Conservation (phyloP, 2,329 filamentous ascomycete genomes). For the Paecilomyces formosus region DNA sequence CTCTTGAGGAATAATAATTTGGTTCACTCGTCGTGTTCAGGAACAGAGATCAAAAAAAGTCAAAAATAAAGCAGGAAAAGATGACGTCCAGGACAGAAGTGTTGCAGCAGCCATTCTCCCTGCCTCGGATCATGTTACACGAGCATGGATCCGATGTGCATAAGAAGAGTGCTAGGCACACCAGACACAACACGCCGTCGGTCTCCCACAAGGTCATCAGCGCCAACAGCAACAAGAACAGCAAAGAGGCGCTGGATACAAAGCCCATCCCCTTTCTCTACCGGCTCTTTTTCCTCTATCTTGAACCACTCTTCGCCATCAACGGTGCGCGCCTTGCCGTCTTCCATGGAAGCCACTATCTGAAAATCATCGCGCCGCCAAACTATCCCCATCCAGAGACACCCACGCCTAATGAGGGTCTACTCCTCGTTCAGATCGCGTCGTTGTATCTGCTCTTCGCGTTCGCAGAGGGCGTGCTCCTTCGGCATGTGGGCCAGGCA, state of each 20-base stretch:
- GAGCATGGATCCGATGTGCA: neutral
- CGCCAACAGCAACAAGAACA: neutral
- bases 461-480: neutral
- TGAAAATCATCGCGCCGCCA: neutral
- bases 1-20: neutral
- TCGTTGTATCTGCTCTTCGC: neutral
- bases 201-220: neutral
- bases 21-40: neutral
- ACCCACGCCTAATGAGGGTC: neutral
- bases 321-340: neutral
- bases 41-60: neutral
- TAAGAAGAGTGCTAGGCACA: neutral
- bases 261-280: neutral
- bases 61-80: neutral
- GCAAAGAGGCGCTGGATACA: neutral
- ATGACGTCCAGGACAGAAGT: neutral
- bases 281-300: neutral
- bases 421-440: neutral
- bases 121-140: neutral
- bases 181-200: neutral
- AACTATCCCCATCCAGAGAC: neutral
- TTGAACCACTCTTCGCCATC: neutral
- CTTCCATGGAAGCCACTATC: neutral
- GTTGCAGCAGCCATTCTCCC: neutral
- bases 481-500: neutral